Conservation (phyloP, 2,329 filamentous ascomycete species). For the Ambrosiella cleistominuta region DNA sequence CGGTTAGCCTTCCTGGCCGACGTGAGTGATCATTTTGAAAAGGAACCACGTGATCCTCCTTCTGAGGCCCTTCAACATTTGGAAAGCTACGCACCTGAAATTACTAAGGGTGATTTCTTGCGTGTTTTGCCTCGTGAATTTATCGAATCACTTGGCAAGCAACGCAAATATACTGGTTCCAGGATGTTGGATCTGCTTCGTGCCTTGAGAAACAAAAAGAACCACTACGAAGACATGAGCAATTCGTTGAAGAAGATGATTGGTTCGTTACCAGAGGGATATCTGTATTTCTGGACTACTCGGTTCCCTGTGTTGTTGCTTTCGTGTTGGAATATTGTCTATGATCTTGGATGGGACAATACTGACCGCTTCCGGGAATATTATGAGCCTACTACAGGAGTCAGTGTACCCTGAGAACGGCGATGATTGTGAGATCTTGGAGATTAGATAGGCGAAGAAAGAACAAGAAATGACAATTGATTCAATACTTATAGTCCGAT, state of each 20-base stretch:
- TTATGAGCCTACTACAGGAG: conserved; percentile 30
- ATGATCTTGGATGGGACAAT: conserved; percentile 43
- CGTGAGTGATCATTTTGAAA: conserved; percentile 90
- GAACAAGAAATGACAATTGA: neutral
- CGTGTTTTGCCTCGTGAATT: conserved; percentile 60
- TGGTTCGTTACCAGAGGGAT: conserved; percentile 60
- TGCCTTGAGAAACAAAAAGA: conserved; percentile 86
- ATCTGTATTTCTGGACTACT: conserved; percentile 66
- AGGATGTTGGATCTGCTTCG: conserved; percentile 72
- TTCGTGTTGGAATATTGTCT: conserved; percentile 58
- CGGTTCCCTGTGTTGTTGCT: conserved; percentile 66
- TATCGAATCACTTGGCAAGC: conserved; percentile 77
- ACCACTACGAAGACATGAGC: conserved; percentile 94
- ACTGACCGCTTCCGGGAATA: conserved; percentile 56
- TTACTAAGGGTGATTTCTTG: conserved; percentile 60
- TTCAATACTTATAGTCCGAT: too few species aligned
- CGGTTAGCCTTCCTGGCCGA: conserved; percentile 86
- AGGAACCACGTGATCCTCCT: conserved; percentile 70
- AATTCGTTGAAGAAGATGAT: conserved; percentile 54
- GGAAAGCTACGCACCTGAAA: conserved; percentile 32
- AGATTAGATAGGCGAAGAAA: neutral
- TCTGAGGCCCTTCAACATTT: conserved; percentile 46
- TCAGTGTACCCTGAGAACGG: neutral
- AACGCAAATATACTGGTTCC: conserved; percentile 80
- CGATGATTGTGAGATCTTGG: neutral